Percentiles rank a stretch among this genome's conserved stretches.
Conservation (phyloP, 2,329 filamentous ascomycete species). For the Aspergillus udagawae region DNA sequence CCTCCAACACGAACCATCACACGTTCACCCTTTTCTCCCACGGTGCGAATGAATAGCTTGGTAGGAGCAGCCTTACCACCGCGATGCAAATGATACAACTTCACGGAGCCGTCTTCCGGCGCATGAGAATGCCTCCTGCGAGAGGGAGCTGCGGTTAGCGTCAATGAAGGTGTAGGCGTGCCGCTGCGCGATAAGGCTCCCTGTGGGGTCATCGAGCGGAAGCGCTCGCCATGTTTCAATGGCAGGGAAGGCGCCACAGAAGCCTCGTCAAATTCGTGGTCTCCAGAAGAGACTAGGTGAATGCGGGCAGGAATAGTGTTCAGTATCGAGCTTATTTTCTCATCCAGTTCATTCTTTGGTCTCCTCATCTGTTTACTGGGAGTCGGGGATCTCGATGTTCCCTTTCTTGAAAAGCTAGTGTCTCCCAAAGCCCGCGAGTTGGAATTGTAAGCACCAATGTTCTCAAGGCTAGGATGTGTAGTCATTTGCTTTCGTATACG, state of each 20-base stretch:
- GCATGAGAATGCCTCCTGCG: conserved; percentile 32
- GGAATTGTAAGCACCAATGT: conserved; percentile 26
- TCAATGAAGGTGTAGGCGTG: conserved; percentile 64
- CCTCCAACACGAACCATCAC: conserved; percentile 98
- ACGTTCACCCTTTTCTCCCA: conserved; percentile 83
- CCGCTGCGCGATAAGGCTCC: conserved; percentile 44
- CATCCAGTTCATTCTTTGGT: conserved; percentile 67
- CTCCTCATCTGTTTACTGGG: conserved; percentile 37
- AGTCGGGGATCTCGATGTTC: conserved; percentile 34
- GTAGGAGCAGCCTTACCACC: conserved; percentile 81
- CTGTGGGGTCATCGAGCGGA: conserved; percentile 31
- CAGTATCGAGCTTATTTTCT: conserved; percentile 75
- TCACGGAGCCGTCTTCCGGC: conserved; percentile 67
- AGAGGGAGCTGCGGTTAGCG: conserved; percentile 57
- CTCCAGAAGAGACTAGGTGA: conserved; percentile 57
- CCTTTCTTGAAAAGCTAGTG: conserved; percentile 13
- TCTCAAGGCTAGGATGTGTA: conserved; percentile 30
- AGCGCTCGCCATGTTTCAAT: conserved; percentile 40
- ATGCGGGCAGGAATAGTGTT: conserved; percentile 76
- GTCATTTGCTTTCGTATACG: conserved; percentile 27
- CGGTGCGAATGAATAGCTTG: conserved; percentile 88
- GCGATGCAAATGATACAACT: conserved; percentile 85
- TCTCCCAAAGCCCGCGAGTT: conserved; percentile 20
- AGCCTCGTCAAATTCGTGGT: conserved; percentile 30
- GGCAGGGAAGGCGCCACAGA: conserved; percentile 32